These are phyloP conservation scores for Abrus precatorius DNA, from an alignment of 306 rosid genomes.

Conservation along the genomic window DNA sequence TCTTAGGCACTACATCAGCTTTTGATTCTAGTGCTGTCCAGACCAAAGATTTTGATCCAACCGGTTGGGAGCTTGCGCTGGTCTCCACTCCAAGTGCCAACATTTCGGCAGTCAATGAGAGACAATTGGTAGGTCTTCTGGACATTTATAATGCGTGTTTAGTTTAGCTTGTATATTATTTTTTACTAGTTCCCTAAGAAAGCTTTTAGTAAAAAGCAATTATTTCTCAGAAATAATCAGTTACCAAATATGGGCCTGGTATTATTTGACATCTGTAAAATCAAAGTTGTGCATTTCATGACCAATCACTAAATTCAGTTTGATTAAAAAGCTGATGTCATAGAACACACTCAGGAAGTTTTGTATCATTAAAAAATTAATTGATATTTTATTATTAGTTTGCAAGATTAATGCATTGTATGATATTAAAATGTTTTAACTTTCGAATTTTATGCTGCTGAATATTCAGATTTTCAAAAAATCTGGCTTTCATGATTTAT, in stretches of 20 bases:
- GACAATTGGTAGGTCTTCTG: slow-evolving; percentile 75
- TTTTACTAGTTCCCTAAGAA: not conserved
- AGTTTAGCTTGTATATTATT: not conserved
- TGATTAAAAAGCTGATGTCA: not conserved
- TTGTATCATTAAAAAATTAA: not conserved
- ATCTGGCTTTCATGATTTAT: not conserved
- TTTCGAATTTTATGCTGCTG: not conserved
- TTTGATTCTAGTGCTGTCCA: slow-evolving; percentile 59
- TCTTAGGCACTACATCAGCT: slow-evolving; percentile 57
- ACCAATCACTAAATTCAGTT: not conserved
- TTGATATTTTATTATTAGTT: not conserved
- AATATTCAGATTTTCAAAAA: not conserved
- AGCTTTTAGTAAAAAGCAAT: not conserved
- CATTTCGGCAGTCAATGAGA: slow-evolving; percentile 72
- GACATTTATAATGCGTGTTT: not conserved
- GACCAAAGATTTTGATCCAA: slow-evolving; percentile 75
- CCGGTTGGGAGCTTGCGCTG: slow-evolving; percentile 91
- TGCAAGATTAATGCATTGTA: not conserved
- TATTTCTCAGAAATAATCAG: slow-evolving; percentile 5
- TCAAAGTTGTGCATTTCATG: slow-evolving; percentile 10
- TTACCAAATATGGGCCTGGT: not conserved
- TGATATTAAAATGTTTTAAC: slow-evolving; percentile 11
- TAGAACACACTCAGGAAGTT: slow-evolving; percentile 1
- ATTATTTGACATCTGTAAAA: not conserved
- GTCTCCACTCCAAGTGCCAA: slow-evolving; percentile 75